phyloP scores from a whole-genome alignment of 2,329 filamentous ascomycete genomes.

The Colletotrichum echinochloae region DNA sequence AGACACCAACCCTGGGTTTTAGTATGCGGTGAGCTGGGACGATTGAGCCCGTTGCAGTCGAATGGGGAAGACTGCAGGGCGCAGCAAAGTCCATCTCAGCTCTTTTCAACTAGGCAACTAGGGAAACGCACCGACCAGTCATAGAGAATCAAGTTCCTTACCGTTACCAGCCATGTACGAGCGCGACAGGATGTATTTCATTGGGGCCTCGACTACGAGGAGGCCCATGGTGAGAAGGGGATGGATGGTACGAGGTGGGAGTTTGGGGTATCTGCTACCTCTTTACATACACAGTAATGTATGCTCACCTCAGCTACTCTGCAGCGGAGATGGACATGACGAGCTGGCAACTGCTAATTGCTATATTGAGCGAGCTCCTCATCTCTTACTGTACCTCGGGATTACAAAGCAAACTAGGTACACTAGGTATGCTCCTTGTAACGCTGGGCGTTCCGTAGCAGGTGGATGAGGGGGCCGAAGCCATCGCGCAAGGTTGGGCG shows the following conservation, averaged over 20 bases:
- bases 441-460: constrained; percentile 15
- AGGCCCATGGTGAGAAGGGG: not conserved
- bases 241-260: not conserved
- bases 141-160: not conserved
- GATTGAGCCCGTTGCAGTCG: constrained; percentile 27
- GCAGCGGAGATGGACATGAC: not conserved
- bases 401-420: constrained; percentile 31
- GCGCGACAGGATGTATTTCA: not conserved
- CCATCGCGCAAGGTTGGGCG: constrained; percentile 17
- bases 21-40: not conserved
- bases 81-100: constrained; percentile 13
- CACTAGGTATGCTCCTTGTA: not conserved
- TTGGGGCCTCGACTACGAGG: not conserved
- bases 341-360: constrained; percentile 21
- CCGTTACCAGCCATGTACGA: not conserved
- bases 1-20: not conserved
- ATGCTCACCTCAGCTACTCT: no score
- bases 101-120: not conserved
- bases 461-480: constrained; percentile 20
- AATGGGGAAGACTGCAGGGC: constrained; percentile 12
- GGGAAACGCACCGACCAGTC: not conserved
- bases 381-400: constrained; percentile 34
- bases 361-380: not conserved
- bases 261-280: not conserved
- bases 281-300: no score